Percentiles rank a stretch among this genome's conserved stretches.
These are phyloP conservation scores for Pleurotus tuber-regium DNA, from an alignment of 768 basidiomycete genomes.

Conservation along the genomic window DNA sequence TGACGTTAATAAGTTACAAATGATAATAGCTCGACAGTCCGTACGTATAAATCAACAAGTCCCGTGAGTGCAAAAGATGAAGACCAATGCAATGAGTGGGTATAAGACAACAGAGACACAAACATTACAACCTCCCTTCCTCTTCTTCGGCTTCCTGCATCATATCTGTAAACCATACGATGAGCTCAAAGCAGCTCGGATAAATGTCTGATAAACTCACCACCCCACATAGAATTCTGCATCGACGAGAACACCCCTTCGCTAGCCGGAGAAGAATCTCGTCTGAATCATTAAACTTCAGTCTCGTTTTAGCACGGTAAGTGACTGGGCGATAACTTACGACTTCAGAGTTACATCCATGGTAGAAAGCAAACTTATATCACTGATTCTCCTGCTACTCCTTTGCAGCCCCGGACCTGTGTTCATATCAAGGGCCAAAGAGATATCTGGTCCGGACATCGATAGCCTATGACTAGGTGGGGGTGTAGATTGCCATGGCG, in stretches of 20 bases:
- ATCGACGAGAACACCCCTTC: conserved; percentile 55
- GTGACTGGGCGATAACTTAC: conserved; percentile 32
- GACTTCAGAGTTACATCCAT: conserved; percentile 43
- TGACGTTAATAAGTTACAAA: too few relatives aligned
- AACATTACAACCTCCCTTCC: conserved; percentile 14
- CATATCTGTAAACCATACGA: conserved; percentile 20
- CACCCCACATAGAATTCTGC: conserved; percentile 71
- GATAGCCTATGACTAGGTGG: conserved; percentile 32
- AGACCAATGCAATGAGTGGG: background rate
- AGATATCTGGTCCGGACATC: conserved; percentile 40
- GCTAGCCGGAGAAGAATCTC: conserved; percentile 34
- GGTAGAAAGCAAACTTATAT: conserved; percentile 56
- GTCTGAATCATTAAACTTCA: too few relatives aligned
- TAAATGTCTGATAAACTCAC: conserved; percentile 34
- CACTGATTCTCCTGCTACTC: conserved; percentile 52
- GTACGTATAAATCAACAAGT: conserved; percentile 2
- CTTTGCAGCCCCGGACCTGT: conserved; percentile 48
- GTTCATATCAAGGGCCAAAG: conserved; percentile 42
- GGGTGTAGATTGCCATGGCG: conserved; percentile 27
- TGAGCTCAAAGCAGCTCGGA: conserved; percentile 18
- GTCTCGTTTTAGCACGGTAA: background rate
- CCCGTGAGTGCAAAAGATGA: background rate
- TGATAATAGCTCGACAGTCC: too few relatives aligned
- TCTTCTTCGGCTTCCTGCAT: conserved; percentile 30
- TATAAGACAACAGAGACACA: background rate